Percentiles rank a stretch among this genome's conserved stretches.
These are phyloP conservation scores for Debaryomyces coudertii DNA, from an alignment of 1,139 yeast species.

Conservation along the genomic window DNA sequence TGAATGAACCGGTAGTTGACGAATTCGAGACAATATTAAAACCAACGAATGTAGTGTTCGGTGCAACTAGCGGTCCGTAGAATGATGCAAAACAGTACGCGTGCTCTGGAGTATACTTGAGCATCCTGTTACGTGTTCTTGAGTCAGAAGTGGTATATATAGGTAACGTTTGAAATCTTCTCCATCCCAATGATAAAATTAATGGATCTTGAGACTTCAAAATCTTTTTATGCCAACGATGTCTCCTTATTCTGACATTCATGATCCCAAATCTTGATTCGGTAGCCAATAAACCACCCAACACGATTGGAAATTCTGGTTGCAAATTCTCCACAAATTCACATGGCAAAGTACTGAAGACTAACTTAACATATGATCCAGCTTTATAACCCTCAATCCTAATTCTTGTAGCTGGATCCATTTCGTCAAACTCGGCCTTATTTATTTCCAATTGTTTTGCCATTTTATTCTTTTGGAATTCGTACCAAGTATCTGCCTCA, in stretches of 20 bases:
- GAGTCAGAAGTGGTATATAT: constrained; percentile 96
- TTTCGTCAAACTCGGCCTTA: constrained; percentile 70
- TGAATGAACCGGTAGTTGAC: constrained; percentile 85
- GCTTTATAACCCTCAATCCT: constrained; percentile 91
- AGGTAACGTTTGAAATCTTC: constrained; percentile 96
- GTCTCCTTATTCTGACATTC: constrained; percentile 94
- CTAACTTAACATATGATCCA: constrained; percentile 91
- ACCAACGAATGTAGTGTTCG: constrained; percentile 96
- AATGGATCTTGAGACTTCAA: constrained; percentile 95
- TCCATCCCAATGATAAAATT: constrained; percentile 93
- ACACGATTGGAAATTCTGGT: constrained; percentile 79
- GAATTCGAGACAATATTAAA: constrained; percentile 84
- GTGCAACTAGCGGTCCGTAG: constrained; percentile 96
- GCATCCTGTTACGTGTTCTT: constrained; percentile 95
- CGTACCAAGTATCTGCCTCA: constrained; percentile 95
- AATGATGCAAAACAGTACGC: constrained; percentile 95
- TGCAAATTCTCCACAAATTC: constrained; percentile 88
- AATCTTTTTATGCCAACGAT: constrained; percentile 98
- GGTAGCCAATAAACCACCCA: constrained; percentile 89
- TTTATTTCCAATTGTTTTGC: constrained; percentile 95
- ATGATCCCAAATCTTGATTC: constrained; percentile 93
- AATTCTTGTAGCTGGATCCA: constrained; percentile 76
- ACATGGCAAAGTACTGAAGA: constrained; percentile 82
- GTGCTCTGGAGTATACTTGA: constrained; percentile 98
- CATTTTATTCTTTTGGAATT: constrained; percentile 93